Conservation (phyloP, 805 yeast species). For the Starmerella tilneyi region DNA sequence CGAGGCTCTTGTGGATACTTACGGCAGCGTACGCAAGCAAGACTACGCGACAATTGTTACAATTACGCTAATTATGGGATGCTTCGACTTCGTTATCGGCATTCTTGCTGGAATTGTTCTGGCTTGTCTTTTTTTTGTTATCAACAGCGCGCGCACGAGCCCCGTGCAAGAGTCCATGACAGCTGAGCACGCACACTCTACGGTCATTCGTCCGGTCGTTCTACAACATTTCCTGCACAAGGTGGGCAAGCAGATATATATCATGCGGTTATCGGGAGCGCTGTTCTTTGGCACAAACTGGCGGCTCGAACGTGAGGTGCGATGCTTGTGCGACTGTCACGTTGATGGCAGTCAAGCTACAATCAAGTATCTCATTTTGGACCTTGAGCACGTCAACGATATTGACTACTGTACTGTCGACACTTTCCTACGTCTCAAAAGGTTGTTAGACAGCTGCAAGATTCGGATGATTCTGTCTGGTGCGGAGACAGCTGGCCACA, state of each 20-base stretch:
- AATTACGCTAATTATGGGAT: conserved; percentile 91
- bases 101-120: conserved; percentile 79
- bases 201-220: conserved; percentile 81
- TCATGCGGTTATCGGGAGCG: conserved; percentile 77
- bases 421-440: conserved; percentile 78
- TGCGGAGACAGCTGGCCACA: conserved; percentile 54
- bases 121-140: conserved; percentile 92
- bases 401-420: conserved; percentile 95
- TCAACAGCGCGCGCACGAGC: conserved; percentile 76
- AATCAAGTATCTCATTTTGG: conserved; percentile 70
- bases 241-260: conserved; percentile 84
- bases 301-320: conserved; percentile 68
- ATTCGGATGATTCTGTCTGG: conserved; percentile 72
- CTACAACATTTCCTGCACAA: conserved; percentile 75
- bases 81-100: conserved; percentile 89
- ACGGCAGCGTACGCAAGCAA: conserved; percentile 58
- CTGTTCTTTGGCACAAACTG: conserved; percentile 94
- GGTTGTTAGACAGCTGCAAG: conserved; percentile 57
- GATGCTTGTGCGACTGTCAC: conserved; percentile 31
- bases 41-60: conserved; percentile 78
- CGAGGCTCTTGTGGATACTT: conserved; percentile 79
- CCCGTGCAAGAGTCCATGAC: conserved; percentile 73
- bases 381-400: conserved; percentile 65
- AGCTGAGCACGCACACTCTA: conserved; percentile 81
- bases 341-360: conserved; percentile 54